A percentile compares a stretch with the other conserved stretches of the same genome.
These are phyloP conservation scores for Crucihimalaya himalaica DNA, from an alignment of 345 rosid genomes.

Conservation along the genomic window DNA sequence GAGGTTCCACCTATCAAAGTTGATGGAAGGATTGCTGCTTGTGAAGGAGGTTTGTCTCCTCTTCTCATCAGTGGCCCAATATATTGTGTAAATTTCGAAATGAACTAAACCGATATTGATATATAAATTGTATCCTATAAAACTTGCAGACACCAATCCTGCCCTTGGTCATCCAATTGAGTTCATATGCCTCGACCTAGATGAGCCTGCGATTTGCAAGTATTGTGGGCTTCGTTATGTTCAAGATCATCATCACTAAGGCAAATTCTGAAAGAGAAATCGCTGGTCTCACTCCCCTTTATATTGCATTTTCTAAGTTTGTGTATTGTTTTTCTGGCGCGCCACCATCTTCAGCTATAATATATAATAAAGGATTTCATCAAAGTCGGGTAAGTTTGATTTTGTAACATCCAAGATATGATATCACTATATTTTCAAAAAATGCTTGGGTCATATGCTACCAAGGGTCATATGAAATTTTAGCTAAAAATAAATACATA, in stretches of 20 bases:
- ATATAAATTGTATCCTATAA: background rate
- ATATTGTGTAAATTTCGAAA: background rate
- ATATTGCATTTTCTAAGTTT: constrained; percentile 19
- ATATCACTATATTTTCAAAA: background rate
- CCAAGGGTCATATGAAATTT: background rate
- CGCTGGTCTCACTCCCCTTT: background rate
- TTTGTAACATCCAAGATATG: constrained; percentile 14
- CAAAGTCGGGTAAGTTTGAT: background rate
- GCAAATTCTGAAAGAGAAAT: background rate
- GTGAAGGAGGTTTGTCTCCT: constrained; percentile 85
- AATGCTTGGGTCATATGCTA: background rate
- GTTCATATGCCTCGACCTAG: constrained; percentile 88
- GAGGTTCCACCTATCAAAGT: constrained; percentile 98
- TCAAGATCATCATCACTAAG: constrained; percentile 92
- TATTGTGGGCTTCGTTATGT: constrained; percentile 92
- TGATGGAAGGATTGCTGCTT: constrained; percentile 92
- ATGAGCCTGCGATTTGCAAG: constrained; percentile 93
- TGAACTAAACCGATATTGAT: background rate
- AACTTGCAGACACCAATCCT: constrained; percentile 62
- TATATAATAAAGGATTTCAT: constrained; percentile 25
- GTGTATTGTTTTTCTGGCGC: constrained; percentile 15
- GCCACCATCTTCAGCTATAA: background rate
- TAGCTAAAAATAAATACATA: no score
- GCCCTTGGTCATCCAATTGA: constrained; percentile 98
- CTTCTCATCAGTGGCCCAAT: background rate